Evolutionary conservation across 495 filamentous ascomycete genomes (phyloP).

Genomic region (Penicillium angulare): DNA sequence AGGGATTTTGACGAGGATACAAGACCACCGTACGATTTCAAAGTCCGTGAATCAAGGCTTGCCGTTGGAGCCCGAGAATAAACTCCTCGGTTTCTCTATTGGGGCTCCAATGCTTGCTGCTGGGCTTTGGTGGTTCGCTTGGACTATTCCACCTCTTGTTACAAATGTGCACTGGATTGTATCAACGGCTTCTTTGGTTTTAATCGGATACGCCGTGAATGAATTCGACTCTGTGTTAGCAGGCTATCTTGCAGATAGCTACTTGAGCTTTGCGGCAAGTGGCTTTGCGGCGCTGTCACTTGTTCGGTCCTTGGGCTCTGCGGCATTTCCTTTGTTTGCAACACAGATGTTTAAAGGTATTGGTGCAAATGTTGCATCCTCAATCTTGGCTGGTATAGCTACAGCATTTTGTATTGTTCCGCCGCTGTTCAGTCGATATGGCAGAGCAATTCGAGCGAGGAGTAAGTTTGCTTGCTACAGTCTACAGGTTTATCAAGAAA

Average conservation of each 20-base stretch:
- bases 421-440: slow-evolving; percentile 33
- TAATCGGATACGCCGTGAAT: slow-evolving; percentile 44
- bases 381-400: slow-evolving; percentile 38
- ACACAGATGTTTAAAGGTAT: slow-evolving; percentile 36
- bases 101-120: slow-evolving; percentile 37
- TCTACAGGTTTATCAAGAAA: slow-evolving; percentile 22
- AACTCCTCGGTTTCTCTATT: slow-evolving; percentile 33
- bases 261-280: slow-evolving; percentile 41
- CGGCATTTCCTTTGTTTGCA: slow-evolving; percentile 41
- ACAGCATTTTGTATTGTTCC: slow-evolving; percentile 39
- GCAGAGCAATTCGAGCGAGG: slow-evolving; percentile 31
- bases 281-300: slow-evolving; percentile 41
- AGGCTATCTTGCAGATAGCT: slow-evolving; percentile 48
- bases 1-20: slow-evolving; percentile 2
- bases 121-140: slow-evolving; percentile 44
- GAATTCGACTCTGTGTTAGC: slow-evolving; percentile 43
- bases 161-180: slow-evolving; percentile 34
- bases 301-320: slow-evolving; percentile 35
- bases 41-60: slow-evolving; percentile 4
- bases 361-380: slow-evolving; percentile 36
- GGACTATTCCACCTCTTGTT: slow-evolving; percentile 40
- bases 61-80: slow-evolving; percentile 10
- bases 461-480: slow-evolving; percentile 45
- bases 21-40: slow-evolving; percentile 1
- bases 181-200: slow-evolving; percentile 29